Percentiles rank a stretch among this genome's conserved stretches.
Conservation (phyloP, 805 yeast species). For the Ogataea zsoltii region DNA sequence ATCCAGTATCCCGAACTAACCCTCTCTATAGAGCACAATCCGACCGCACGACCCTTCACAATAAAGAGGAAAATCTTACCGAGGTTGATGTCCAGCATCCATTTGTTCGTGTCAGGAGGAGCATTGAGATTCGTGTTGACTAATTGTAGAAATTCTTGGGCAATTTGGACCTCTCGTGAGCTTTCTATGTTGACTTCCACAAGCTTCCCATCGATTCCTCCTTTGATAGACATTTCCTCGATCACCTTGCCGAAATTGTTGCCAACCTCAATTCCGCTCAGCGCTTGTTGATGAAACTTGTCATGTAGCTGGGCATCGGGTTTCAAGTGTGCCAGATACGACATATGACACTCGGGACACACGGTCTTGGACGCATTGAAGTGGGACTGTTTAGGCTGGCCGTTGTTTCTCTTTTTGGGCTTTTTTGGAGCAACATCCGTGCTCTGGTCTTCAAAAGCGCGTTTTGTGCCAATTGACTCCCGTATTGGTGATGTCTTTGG, state of each 20-base stretch:
- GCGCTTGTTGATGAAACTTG: slow-evolving; percentile 49
- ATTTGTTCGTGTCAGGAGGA: slow-evolving; percentile 34
- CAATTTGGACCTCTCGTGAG: slow-evolving; percentile 35
- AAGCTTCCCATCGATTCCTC: slow-evolving; percentile 22
- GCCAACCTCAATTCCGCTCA: slow-evolving; percentile 27
- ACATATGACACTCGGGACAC: slow-evolving; percentile 56
- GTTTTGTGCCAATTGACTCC: not conserved
- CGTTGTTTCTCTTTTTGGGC: slow-evolving; percentile 1
- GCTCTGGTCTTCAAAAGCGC: not conserved
- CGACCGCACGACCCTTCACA: slow-evolving; percentile 47
- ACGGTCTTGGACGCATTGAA: slow-evolving; percentile 28
- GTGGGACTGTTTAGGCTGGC: slow-evolving; percentile 16
- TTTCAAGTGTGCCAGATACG: slow-evolving; percentile 43
- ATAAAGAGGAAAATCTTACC: slow-evolving; percentile 55
- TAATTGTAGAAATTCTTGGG: slow-evolving; percentile 45
- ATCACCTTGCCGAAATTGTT: slow-evolving; percentile 11
- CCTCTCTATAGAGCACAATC: slow-evolving; percentile 55
- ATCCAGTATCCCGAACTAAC: slow-evolving; percentile 57
- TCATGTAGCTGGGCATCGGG: slow-evolving; percentile 49
- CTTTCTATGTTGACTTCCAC: slow-evolving; percentile 37
- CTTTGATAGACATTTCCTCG: slow-evolving; percentile 6
- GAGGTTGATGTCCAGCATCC: slow-evolving; percentile 23
- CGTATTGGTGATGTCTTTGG: slow-evolving; percentile 14
- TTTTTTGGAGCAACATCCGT: not conserved
- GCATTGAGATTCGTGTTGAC: slow-evolving; percentile 66